These are phyloP conservation scores for Phytophthora citricola DNA, from an alignment of 352 stramenopile species.

Conservation along the genomic window DNA sequence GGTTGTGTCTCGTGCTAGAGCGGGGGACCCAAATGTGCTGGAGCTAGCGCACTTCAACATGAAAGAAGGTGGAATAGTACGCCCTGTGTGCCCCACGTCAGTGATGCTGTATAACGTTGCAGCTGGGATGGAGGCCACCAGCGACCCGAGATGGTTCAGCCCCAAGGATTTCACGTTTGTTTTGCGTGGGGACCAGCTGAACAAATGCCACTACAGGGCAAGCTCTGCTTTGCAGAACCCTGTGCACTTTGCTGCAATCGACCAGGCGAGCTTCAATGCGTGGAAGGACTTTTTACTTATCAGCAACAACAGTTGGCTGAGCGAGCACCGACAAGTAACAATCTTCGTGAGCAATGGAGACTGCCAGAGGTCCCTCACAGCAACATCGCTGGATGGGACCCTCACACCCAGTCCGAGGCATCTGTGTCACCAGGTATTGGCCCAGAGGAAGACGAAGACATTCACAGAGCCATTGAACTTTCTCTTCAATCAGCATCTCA, in stretches of 20 bases:
- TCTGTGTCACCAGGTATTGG: slow-evolving; percentile 19
- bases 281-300: slow-evolving; percentile 71
- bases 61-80: slow-evolving; percentile 42
- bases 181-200: slow-evolving; percentile 45
- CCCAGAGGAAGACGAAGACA: slow-evolving; percentile 56
- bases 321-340: neutral
- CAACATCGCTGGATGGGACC: slow-evolving; percentile 19
- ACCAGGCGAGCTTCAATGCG: slow-evolving; percentile 49
- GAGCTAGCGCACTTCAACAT: slow-evolving; percentile 81
- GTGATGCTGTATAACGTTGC: slow-evolving; percentile 72
- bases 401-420: slow-evolving; percentile 1
- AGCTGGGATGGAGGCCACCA: slow-evolving; percentile 46
- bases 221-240: slow-evolving; percentile 40
- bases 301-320: slow-evolving; percentile 51
- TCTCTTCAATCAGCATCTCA: slow-evolving; percentile 46
- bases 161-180: slow-evolving; percentile 69
- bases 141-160: slow-evolving; percentile 78
- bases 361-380: neutral
- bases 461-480: slow-evolving; percentile 62
- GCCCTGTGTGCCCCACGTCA: slow-evolving; percentile 59
- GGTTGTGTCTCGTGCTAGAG: slow-evolving; percentile 76
- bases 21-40: slow-evolving; percentile 59
- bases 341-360: slow-evolving; percentile 16
- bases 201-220: slow-evolving; percentile 43
- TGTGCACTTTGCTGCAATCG: slow-evolving; percentile 66